These are phyloP conservation scores for Pseudofabraea citricarpa DNA, from an alignment of 2,329 filamentous ascomycete genomes.

Conservation along the genomic window DNA sequence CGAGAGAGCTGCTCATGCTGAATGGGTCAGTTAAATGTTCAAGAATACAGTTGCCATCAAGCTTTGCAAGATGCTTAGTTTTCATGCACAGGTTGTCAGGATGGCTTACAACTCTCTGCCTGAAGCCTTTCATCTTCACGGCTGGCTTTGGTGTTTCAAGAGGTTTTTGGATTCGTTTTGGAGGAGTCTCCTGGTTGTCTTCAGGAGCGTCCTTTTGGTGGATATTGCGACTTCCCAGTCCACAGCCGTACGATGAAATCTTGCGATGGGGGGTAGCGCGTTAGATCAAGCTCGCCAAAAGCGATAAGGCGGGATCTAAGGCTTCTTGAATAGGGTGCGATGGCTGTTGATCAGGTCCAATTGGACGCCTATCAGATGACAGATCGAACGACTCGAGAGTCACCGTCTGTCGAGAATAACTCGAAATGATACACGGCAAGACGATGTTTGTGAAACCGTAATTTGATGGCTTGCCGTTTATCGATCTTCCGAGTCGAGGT, in stretches of 20 bases:
- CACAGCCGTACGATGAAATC: not conserved
- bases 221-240: not conserved
- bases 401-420: too few relatives aligned
- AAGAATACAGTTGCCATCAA: not conserved
- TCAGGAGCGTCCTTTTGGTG: not conserved
- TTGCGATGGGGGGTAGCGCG: too few relatives aligned
- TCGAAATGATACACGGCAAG: not conserved
- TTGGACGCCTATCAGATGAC: too few relatives aligned
- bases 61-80: slow-evolving; percentile 1
- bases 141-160: slow-evolving; percentile 22
- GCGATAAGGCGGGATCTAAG: too few relatives aligned
- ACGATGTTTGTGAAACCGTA: not conserved
- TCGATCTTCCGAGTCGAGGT: not conserved
- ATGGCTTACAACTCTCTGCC: slow-evolving; percentile 85
- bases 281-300: too few relatives aligned
- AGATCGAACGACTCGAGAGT: too few relatives aligned
- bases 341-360: too few relatives aligned
- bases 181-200: not conserved
- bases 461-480: not conserved
- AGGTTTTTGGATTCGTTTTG: not conserved
- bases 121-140: slow-evolving; percentile 88
- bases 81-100: slow-evolving; percentile 18
- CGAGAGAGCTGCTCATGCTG: slow-evolving; percentile 83
- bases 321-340: too few relatives aligned
- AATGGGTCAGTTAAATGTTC: slow-evolving; percentile 39